Evolutionary conservation across 331 rosid genomes (phyloP), one percentile per base, ranked within the genome.

Genomic region (Stylosanthes scabra): DNA sequence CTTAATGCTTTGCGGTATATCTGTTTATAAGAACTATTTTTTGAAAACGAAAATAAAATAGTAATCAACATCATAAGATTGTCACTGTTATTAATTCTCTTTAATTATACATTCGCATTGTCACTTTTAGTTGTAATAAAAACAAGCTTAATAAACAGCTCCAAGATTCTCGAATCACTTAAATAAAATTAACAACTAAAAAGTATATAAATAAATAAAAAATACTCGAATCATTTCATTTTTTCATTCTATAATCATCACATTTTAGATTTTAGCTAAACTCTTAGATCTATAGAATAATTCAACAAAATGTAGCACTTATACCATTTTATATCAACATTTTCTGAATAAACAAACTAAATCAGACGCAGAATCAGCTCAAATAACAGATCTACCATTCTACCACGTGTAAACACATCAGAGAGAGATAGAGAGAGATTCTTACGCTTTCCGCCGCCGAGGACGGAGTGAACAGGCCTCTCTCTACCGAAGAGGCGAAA

Each of bases 381-480:
- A 54, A 7, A 74, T 44, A 56, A 74, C 66, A 78, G 82, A 84
- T 74, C 86, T 58, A 75, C 7, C 14, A 10, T 20, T 20, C 15
- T 76, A 55, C 13, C 13, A 52, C 11, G 62, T 59, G 45, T 69
- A 66, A 72, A 25, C 44, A 72, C 28, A 78, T 15, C 0, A 9
- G 11, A 58, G 45, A 14, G 8, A 50, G 28, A 61, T 29, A 42
- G 61, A 61, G 20, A 81, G 20, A 46, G 28, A 62, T 67, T 27
- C 84, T n/a, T 92, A 95, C 99, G 79, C 81, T 92, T 95, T 84
- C 99, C 97, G 2, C 97, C 99, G 61, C 98, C 97, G 34, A 95
- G 71, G 66, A 92, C 87, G 27, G 88, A 78, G 70, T 92, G 97
- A 29, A 90, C 92, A 0, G 99, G 97, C 60, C 37, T 86, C 80